Percentiles rank a stretch among this genome's conserved stretches.
phyloP scores from a whole-genome alignment of 192 early-diverging fungal genomes.

The Coemansia sp. region DNA sequence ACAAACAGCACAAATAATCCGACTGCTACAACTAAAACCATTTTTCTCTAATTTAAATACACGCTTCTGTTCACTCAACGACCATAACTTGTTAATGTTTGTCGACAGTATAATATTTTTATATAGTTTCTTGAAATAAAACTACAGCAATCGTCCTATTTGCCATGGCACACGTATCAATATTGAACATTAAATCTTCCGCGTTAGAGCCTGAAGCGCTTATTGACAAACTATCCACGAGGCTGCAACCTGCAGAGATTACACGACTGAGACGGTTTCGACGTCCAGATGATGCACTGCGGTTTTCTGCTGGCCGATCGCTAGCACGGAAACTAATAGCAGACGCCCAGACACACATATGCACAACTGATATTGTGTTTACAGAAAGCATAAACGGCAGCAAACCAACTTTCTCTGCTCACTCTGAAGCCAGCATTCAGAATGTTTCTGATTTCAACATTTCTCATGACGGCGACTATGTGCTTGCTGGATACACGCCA shows the following conservation, averaged over 20 bases:
- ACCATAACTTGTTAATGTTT: conserved; percentile 2
- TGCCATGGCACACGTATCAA: not conserved
- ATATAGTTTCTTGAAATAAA: not conserved
- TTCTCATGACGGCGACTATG: conserved; percentile 45
- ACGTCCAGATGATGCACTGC: conserved; percentile 20
- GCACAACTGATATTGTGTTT: conserved; percentile 7
- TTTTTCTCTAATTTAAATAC: not conserved
- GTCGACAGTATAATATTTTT: not conserved
- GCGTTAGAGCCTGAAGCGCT: not conserved
- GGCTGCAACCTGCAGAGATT: not conserved
- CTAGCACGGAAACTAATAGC: conserved; percentile 17
- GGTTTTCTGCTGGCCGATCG: conserved; percentile 25
- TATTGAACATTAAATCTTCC: not conserved
- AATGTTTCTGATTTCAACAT: conserved; percentile 41
- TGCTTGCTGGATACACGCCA: conserved; percentile 21
- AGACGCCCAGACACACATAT: not conserved
- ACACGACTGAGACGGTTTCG: conserved; percentile 8
- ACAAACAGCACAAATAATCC: conserved; percentile 26
- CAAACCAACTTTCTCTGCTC: conserved; percentile 23
- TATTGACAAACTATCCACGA: not conserved
- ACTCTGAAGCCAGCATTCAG: not conserved
- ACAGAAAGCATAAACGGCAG: conserved; percentile 10
- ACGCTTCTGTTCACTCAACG: not conserved
- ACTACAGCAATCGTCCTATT: not conserved
- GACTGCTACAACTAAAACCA: conserved; percentile 50